These are phyloP conservation scores for Globisporangium viniferum DNA, from an alignment of 352 stramenopile genomes.

Conservation along the genomic window DNA sequence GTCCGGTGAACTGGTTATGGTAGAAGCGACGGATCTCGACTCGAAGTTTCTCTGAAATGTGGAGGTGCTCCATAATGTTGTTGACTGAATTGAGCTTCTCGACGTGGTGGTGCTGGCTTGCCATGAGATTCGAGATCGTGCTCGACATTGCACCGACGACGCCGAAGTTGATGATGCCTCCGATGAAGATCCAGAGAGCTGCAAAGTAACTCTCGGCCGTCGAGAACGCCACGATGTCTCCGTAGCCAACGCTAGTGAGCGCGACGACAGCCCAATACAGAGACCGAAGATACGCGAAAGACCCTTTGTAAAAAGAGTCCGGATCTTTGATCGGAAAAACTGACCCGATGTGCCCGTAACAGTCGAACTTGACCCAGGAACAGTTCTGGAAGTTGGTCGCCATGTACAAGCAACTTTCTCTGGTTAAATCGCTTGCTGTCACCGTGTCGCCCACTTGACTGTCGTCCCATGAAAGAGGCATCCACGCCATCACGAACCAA, in stretches of 20 bases:
- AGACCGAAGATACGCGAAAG: conserved; percentile 67
- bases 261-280: conserved; percentile 78
- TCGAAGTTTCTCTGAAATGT: conserved; percentile 50
- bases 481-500: conserved; percentile 71
- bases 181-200: conserved; percentile 71
- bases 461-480: conserved; percentile 21
- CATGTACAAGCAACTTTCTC: conserved; percentile 44
- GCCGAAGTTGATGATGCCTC: conserved; percentile 75
- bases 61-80: conserved; percentile 52
- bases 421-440: conserved; percentile 13
- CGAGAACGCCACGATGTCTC: conserved; percentile 71
- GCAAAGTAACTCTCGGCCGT: conserved; percentile 72
- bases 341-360: conserved; percentile 54
- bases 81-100: conserved; percentile 73
- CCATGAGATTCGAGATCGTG: conserved; percentile 69
- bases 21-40: conserved; percentile 73
- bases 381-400: conserved; percentile 58
- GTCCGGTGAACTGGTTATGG: conserved; percentile 52
- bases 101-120: conserved; percentile 54
- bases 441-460: background rate
- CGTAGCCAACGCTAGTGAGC: conserved; percentile 68
- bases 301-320: conserved; percentile 34
- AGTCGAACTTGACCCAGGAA: conserved; percentile 71
- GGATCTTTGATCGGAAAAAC: conserved; percentile 44
- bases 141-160: conserved; percentile 80